Evolutionary conservation across 2,329 filamentous ascomycete species (phyloP), one percentile per base, ranked within the genome.

Genomic region (Emergomyces africanus): DNA sequence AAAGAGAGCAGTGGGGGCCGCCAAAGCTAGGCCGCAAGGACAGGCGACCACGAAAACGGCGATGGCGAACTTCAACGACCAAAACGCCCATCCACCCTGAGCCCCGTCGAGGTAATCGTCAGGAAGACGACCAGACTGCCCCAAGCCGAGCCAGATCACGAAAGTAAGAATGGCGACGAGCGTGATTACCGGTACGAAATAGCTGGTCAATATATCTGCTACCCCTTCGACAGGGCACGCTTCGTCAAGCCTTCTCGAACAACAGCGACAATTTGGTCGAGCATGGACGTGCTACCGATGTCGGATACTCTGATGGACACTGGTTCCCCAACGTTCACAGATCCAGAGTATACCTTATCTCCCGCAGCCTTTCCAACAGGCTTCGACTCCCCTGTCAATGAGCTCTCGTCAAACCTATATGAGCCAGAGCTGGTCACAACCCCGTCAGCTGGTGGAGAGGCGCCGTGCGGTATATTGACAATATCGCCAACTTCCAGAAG

Each of bases 11-110:
- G 89, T 95, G 0, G 89, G 89, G 0, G 89, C 89, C n/a, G 89
- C 89, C 8, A 95, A 82, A 1, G 86, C 89, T 15, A 95, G 79
- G 1, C 89, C 89, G 67, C 89, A 95, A 1, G 89, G 89, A 67
- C 89, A 95, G 2, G 89, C 89, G 33, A 95, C 86, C 39, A 95
- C 88, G 65, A 95, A 94, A 14, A 94, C 89, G 6, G 89, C 83
- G 65, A 95, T 92, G 18, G 89, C 87, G 66, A 85, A 85, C 57
- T 83, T 78, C 57, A 85, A 67, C 9, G 79, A 80, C 74, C 77
- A 79, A 60, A 78, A 75, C 69, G 81, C 62, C 81, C 82, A 72
- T 58, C 72, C 67, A 50, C 73, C 75, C 74, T 82, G 69, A 62
- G 71, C 60, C 71, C 74, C 57, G 70, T 79, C 67, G 64, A 79